Base-by-base conservation (phyloP, 768 basidiomycete species). In the Agaricus blazei region DNA sequence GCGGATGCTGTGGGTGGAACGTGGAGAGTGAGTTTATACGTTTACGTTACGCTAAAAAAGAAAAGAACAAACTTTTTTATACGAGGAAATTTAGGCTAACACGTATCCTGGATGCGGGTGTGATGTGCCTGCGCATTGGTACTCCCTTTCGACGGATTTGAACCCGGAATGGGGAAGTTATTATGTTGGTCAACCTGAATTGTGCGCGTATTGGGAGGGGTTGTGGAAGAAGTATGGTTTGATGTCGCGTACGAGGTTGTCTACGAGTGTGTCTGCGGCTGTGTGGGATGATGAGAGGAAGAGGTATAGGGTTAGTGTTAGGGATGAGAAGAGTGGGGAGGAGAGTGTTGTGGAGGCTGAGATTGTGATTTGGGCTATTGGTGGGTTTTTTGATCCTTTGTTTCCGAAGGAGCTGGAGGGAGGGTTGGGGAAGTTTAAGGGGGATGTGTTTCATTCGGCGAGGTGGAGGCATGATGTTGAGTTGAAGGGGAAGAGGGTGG, bases 101-200 rank as follows among this genome's bases (percentile, higher is more conserved):
- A 81, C 79, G 29, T 81, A 82, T 54, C 80, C 79, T 24, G 80
- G 81, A 3, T 82, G 81, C 57, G 79, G 76, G 12, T 83, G 78
- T n/a, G 81, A 83, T 60, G 71, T 81, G 14, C 74, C 79, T 9
- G 78, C 67, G 9, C 78, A 80, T 59, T 80, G 79, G 77, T 82
- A 83, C 62, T 73, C 72, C 56, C 77, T 81, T 37, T 82, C 81
- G 6, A 74, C 75, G 8, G 80, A 82, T 24, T 68, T 78, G 28
- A 81, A 82, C 51, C 78, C 79, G 2, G 59, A 74, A 56, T 84
- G 82, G 82, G 61, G 71, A n/a, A 65, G 59, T 14, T 71, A 72
- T 62, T 82, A 70, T 61, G 72, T 74, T 11, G 59, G 58, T 12
- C 82, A 83, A 60, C 73, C 76, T 23, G 79, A 83, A 58, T 70